Percentiles rank a stretch among this genome's conserved stretches.
These are phyloP conservation scores for Trichoderma koningiopsis DNA, from an alignment of 2,329 filamentous ascomycete genomes.

Conservation along the genomic window DNA sequence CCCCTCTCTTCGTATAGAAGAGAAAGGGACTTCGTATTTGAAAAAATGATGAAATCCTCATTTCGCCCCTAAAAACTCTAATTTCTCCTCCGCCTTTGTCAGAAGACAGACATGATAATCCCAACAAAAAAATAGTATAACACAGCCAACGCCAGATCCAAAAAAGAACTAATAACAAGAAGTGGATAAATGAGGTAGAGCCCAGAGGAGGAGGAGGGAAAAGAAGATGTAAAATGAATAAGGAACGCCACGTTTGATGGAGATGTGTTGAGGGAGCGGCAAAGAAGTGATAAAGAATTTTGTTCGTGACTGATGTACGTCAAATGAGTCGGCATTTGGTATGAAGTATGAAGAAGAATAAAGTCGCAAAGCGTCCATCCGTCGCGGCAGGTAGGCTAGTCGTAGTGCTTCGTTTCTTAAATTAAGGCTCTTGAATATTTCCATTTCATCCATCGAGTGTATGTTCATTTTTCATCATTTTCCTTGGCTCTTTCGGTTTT, in stretches of 20 bases:
- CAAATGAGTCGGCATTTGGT: neutral
- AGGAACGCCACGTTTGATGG: conserved; percentile 16
- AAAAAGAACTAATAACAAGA: conserved; percentile 1
- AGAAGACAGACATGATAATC: neutral
- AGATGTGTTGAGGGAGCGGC: neutral
- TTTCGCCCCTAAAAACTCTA: conserved; percentile 2
- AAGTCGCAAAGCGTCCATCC: neutral
- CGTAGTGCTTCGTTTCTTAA: conserved; percentile 18
- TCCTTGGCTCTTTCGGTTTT: neutral
- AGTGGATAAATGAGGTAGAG: neutral
- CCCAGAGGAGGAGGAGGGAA: neutral
- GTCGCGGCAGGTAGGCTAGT: neutral
- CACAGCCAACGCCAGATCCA: conserved; percentile 23
- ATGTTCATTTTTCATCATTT: neutral
- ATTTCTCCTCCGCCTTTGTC: neutral
- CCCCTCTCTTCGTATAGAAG: neutral
- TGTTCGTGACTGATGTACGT: neutral
- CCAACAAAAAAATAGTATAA: neutral
- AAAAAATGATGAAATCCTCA: neutral
- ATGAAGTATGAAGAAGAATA: neutral
- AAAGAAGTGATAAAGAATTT: neutral
- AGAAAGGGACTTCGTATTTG: neutral
- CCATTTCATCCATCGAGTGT: neutral
- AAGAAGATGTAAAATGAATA: neutral
- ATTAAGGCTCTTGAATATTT: conserved; percentile 12